phyloP scores from a whole-genome alignment of 495 filamentous ascomycete species.

The Aspergillus diversus region DNA sequence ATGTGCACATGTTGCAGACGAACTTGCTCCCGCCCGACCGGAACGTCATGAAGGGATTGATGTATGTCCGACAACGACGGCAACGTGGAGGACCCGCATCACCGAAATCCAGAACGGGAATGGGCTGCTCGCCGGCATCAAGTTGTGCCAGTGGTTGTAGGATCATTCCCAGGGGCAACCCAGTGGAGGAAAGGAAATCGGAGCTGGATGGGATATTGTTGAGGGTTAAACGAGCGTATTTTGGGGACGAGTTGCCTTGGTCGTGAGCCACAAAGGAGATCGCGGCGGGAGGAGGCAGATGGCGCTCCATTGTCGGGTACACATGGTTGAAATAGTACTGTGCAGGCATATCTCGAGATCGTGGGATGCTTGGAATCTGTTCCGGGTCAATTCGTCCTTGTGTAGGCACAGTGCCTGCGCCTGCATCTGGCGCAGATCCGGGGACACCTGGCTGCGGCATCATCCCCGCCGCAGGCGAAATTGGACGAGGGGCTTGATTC shows the following conservation, averaged over 20 bases:
- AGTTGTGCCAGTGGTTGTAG: conserved; percentile 86
- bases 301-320: conserved; percentile 92
- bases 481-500: conserved; percentile 49
- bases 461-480: conserved; percentile 61
- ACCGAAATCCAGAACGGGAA: conserved; percentile 95
- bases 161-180: conserved; percentile 82
- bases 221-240: conserved; percentile 86
- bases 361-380: conserved; percentile 89
- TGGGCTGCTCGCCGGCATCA: conserved; percentile 81
- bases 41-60: conserved; percentile 99
- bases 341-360: conserved; percentile 77
- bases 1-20: conserved; percentile 97
- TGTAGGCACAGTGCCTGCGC: conserved; percentile 54
- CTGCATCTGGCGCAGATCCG: conserved; percentile 33
- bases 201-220: conserved; percentile 86
- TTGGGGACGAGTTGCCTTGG: conserved; percentile 95
- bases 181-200: conserved; percentile 78
- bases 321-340: conserved; percentile 84
- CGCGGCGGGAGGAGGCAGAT: conserved; percentile 86
- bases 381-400: conserved; percentile 86
- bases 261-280: conserved; percentile 90
- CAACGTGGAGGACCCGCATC: conserved; percentile 90
- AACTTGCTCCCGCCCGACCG: conserved; percentile 92
- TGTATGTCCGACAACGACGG: conserved; percentile 91
- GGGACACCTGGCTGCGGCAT: conserved; percentile 43